Conservation (phyloP, 2,329 filamentous ascomycete species). For the Aspergillus neotritici region DNA sequence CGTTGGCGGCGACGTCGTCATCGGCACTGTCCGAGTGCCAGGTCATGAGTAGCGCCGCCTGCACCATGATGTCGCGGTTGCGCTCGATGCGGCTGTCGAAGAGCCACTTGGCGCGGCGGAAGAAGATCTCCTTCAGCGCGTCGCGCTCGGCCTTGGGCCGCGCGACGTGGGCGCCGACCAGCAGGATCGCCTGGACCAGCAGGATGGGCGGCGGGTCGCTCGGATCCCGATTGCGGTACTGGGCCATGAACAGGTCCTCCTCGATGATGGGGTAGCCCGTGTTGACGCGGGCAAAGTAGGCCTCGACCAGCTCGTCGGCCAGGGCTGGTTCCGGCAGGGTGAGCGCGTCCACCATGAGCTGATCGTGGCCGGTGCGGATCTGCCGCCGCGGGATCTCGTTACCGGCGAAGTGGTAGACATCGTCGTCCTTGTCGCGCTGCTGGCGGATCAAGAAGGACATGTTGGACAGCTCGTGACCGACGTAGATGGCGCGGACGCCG, state of each 20-base stretch:
- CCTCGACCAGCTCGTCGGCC: conserved; percentile 47
- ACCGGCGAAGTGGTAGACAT: conserved; percentile 41
- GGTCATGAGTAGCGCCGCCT: conserved; percentile 50
- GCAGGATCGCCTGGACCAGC: conserved; percentile 47
- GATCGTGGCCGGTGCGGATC: conserved; percentile 40
- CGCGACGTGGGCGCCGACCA: conserved; percentile 50
- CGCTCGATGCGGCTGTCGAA: conserved; percentile 51
- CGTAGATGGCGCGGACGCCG: conserved; percentile 48
- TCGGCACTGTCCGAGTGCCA: conserved; percentile 52
- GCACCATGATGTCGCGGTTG: conserved; percentile 50
- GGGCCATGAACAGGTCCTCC: conserved; percentile 47
- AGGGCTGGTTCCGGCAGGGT: conserved; percentile 45
- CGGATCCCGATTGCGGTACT: conserved; percentile 45
- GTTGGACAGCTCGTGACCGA: conserved; percentile 53
- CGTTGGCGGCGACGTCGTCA: conserved; percentile 51
- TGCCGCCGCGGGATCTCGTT: conserved; percentile 41
- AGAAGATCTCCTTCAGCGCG: conserved; percentile 46
- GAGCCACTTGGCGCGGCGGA: conserved; percentile 49
- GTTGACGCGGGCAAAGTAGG: conserved; percentile 50
- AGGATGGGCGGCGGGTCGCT: conserved; percentile 44
- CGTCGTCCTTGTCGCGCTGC: conserved; percentile 39
- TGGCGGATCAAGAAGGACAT: conserved; percentile 52
- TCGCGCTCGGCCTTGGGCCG: conserved; percentile 38
- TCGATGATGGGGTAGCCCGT: conserved; percentile 50
- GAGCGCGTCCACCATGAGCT: conserved; percentile 45